Conservation (phyloP, 352 stramenopile species). For the Plasmopara viticola region DNA sequence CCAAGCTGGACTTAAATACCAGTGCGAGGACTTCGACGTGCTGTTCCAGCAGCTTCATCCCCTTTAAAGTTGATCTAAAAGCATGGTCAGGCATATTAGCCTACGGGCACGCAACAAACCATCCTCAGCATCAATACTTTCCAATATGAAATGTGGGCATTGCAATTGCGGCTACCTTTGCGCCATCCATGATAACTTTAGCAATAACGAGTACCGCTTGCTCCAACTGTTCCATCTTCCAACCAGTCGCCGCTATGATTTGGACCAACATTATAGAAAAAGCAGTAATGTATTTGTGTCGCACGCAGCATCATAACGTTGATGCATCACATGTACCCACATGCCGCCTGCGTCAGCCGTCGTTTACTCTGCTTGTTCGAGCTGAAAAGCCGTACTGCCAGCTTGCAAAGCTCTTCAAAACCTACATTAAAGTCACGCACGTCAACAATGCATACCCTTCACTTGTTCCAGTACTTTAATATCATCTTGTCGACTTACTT, state of each 20-base stretch:
- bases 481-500: conserved; percentile 19
- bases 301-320: neutral
- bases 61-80: conserved; percentile 38
- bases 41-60: conserved; percentile 34
- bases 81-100: conserved; percentile 34
- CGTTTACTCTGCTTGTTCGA: conserved; percentile 63
- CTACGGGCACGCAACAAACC: conserved; percentile 13
- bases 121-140: neutral
- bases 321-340: conserved; percentile 19
- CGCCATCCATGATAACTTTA: conserved; percentile 70
- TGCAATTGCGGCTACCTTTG: conserved; percentile 33
- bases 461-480: too few relatives aligned
- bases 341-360: conserved; percentile 46
- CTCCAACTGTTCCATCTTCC: conserved; percentile 49
- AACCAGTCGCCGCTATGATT: conserved; percentile 44
- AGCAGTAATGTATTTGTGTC: neutral
- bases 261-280: neutral
- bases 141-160: neutral
- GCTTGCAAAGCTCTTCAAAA: conserved; percentile 47
- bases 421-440: conserved; percentile 24
- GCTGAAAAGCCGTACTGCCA: conserved; percentile 53
- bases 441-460: neutral
- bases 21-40: conserved; percentile 40
- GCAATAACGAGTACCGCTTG: conserved; percentile 47
- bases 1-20: conserved; percentile 14